These are phyloP conservation scores for Pelargonium cotyledonis DNA, from an alignment of 441 rosid genomes.

Conservation along the genomic window DNA sequence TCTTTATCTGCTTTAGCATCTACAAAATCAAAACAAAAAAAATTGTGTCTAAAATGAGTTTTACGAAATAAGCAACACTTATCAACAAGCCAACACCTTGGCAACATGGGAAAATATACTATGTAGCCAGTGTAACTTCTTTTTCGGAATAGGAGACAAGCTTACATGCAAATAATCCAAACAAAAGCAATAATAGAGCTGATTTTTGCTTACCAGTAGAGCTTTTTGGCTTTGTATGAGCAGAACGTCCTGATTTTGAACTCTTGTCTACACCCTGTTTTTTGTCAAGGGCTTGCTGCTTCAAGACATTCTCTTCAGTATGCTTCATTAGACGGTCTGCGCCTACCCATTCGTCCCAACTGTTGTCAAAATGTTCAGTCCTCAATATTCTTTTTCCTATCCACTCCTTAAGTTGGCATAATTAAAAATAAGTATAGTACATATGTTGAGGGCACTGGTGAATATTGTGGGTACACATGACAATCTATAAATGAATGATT, in stretches of 20 bases:
- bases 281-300: conserved; percentile 80
- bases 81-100: conserved; percentile 4
- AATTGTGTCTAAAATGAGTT: conserved; percentile 10
- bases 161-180: conserved; percentile 1
- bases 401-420: conserved; percentile 22
- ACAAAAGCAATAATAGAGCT: background rate
- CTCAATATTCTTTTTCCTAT: conserved; percentile 42
- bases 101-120: background rate
- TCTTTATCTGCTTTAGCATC: conserved; percentile 82
- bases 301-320: conserved; percentile 71
- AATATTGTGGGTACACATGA: background rate
- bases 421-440: background rate
- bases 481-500: background rate
- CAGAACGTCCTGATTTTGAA: conserved; percentile 69
- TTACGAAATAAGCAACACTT: conserved; percentile 5
- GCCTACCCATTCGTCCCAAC: conserved; percentile 99
- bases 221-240: conserved; percentile 64
- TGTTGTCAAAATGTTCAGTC: conserved; percentile 65
- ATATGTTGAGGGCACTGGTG: background rate
- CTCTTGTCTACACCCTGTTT: conserved; percentile 74
- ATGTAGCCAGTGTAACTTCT: background rate
- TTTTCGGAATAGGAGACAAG: background rate
- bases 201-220: conserved; percentile 50
- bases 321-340: conserved; percentile 73
- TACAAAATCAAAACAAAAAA: conserved; percentile 30